Base-by-base conservation (phyloP, 768 basidiomycete species). In the Trametes meyenii region DNA sequence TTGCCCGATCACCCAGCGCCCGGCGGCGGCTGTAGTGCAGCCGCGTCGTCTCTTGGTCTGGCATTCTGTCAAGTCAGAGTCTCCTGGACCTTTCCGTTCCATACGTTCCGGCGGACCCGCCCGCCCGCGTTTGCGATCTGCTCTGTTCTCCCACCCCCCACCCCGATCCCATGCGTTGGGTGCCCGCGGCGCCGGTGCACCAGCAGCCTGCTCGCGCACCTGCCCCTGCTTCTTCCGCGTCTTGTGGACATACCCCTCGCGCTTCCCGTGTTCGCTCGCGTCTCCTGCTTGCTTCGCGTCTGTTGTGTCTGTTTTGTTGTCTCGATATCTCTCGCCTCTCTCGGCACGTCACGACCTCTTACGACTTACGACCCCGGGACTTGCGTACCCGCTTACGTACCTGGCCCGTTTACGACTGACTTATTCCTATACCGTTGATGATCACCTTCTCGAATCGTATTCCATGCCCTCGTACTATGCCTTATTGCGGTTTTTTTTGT, bases 351-450 rank as follows among this genome's bases (percentile, higher is more conserved):
- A 61, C 66, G 67, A 64, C 67, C 64, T 24, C 63, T 72, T 50
- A 72, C 63, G 71, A 71, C 64, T 69, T 53, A 70, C 65, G 69
- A 69, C 66, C 56, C 38, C 51, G 49, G 51, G 51, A 23, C 40
- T n/a, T 21, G 55, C 51, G 42, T 53, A 52, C 29, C 8, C 29
- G 29, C 45, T 67, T 66, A 67, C 62, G 64, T 65, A 62, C 63
- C 42, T 24, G 19, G 49, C 53, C 53, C 38, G 48, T 38, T 64
- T 57, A 66, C 58, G 68, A 66, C 56, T 70, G 63, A 70, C 64
- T 70, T 72, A 67, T 69, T 69, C 59, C 61, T 63, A 60, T 67
- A 33, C 58, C 55, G n/a, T 57, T 67, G 66, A 59, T 65, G 58
- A 56, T 58, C 62, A 57, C 35, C 26, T 36, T 44, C 23, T 50